Base-by-base conservation (phyloP, 225 moss, liverwort and hornwort species). In the Climacium dendroides region DNA sequence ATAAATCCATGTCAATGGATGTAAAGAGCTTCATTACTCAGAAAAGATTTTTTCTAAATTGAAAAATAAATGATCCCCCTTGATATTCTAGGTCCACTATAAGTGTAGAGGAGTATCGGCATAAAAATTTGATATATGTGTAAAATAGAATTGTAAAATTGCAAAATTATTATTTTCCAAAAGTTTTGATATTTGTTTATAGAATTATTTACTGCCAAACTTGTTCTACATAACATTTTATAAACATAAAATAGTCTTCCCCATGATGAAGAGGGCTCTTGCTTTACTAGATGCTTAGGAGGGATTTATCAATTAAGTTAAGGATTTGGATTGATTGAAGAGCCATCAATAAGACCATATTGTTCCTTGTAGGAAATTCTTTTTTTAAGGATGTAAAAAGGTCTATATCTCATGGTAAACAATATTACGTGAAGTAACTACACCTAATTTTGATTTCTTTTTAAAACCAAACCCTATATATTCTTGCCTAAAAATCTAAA, bases 291-390 rank as follows among this genome's bases (percentile, higher is more conserved):
- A 67, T 67, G 13, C 32, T 1, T 13, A 1, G 0, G 12, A 67
- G 4, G 13, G 13, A 37, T 23, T 67, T 13, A 7, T 67, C 4
- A 67, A 0, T 23, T 13, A 39, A 12, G 37, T 12, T 1, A 37
- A 67, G 37, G 23, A 37, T 37, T n/a, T 1, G 6, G 2, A 9
- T 64, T 29, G 10, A 5, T 3, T 64, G 3, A 35, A 3, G 1
- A 65, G 10, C 10, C 9, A 34, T 64, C 19, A 34, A 19, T 35
- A 64, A 19, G 29, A 64, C 5, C 5, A 19, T 35, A 18, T 35
- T 65, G 64, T 65, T 34, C 66, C 6, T 0, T 19, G 1, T 11
- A 11, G 6, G 11, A 0, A 0, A 8, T 6, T 45, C 5, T 2
- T 4, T 35, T 34, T 17, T 35, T 6, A 19, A 35, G 10, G 9